Evolutionary conservation across 2,329 filamentous ascomycete species (phyloP).

Genomic region (Aspergillus tubingensis): DNA sequence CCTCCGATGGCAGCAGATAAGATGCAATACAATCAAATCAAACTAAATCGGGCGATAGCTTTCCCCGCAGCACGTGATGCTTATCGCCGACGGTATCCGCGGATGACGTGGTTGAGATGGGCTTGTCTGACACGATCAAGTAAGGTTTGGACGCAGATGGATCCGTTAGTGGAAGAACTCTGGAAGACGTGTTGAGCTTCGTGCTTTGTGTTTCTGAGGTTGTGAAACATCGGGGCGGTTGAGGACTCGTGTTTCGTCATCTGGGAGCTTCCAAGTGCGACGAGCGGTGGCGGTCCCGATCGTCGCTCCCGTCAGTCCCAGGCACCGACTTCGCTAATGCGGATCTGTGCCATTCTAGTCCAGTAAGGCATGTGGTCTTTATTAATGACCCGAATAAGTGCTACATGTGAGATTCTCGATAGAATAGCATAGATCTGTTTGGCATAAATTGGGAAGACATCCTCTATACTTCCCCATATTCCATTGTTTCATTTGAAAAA

Average conservation of each 20-base stretch:
- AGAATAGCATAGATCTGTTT: background rate
- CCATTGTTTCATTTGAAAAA: background rate
- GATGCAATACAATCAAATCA: conserved; percentile 15
- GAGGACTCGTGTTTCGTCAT: background rate
- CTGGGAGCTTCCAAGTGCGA: background rate
- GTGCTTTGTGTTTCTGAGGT: background rate
- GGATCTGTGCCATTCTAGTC: background rate
- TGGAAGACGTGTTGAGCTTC: background rate
- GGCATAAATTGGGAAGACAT: background rate
- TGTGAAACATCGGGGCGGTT: background rate
- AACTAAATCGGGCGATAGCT: conserved; percentile 16
- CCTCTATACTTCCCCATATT: background rate
- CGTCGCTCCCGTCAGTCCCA: background rate
- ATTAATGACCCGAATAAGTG: background rate
- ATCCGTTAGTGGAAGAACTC: background rate
- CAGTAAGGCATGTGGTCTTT: background rate
- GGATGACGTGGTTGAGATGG: conserved; percentile 1
- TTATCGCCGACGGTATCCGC: conserved; percentile 20
- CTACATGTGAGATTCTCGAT: background rate
- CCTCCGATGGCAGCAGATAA: conserved; percentile 18
- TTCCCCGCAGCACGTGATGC: conserved; percentile 30
- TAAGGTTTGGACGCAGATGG: background rate
- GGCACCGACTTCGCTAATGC: background rate
- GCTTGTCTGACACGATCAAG: background rate
- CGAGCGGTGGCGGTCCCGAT: background rate